Evolutionary conservation across 768 basidiomycete species (phyloP).

Genomic region (Amanita jacksonii): DNA sequence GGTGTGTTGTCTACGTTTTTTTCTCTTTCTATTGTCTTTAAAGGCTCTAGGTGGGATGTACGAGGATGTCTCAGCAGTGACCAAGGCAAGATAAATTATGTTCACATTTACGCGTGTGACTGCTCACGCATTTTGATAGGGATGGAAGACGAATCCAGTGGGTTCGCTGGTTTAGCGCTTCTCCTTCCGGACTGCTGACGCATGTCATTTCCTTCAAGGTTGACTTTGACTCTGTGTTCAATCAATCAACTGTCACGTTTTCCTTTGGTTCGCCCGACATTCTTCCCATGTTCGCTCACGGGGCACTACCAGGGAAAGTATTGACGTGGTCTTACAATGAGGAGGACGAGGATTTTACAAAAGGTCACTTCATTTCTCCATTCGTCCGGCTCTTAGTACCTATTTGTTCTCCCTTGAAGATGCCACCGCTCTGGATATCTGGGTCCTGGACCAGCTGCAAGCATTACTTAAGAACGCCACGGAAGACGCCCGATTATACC

Average conservation of each 20-base stretch:
- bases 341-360: conserved; percentile 79
- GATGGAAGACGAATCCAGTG: conserved; percentile 83
- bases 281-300: conserved; percentile 77
- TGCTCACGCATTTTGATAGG: conserved; percentile 29
- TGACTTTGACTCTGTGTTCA: conserved; percentile 85
- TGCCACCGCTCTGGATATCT: conserved; percentile 66
- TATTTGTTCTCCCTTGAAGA: conserved; percentile 36
- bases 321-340: conserved; percentile 69
- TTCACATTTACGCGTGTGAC: conserved; percentile 1
- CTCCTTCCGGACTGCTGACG: conserved; percentile 10
- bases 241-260: conserved; percentile 67
- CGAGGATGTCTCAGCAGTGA: conserved; percentile 83
- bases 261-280: conserved; percentile 88
- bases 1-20: conserved; percentile 28
- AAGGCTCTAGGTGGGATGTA: conserved; percentile 72
- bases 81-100: conserved; percentile 42
- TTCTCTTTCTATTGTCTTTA: not conserved
- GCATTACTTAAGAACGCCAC: conserved; percentile 57
- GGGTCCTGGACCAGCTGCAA: conserved; percentile 69
- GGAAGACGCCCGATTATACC: conserved; percentile 34
- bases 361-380: conserved; percentile 34
- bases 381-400: not conserved
- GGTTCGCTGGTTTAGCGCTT: conserved; percentile 10
- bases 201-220: conserved; percentile 29
- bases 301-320: conserved; percentile 61